Evolutionary conservation across 2,329 filamentous ascomycete species (phyloP), one percentile per base, ranked within the genome.

Genomic region (Talaromyces marneffei): DNA sequence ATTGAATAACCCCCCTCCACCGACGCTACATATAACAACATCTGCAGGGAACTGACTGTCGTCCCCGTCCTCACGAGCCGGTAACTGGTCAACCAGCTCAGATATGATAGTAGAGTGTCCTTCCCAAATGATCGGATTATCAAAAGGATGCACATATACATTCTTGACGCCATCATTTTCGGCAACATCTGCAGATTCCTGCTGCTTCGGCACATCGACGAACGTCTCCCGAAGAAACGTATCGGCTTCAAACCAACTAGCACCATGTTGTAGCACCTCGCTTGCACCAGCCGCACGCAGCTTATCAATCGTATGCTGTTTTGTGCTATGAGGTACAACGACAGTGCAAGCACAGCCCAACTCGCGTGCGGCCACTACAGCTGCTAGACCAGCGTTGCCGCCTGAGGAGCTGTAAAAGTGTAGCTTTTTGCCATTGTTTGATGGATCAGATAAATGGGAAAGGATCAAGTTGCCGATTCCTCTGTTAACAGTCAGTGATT

Each of bases 321-420:
- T 84, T 0, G 88, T 89, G 20, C 78, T 79, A 23, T 78, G 71
- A 0, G 90, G 89, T 1, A 92, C 85, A 53, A 91, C 87, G 62
- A 95, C 87, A 2, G 89, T 92, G 68, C 85, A 86, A 1, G 83
- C 82, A 20, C 82, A 79, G 33, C 79, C 75, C 6, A 93, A 80
- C 4, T 84, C 78, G n/a, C 79, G 77, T 2, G 90, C 87, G 0
- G 90, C 88, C 44, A 85, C 84, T 2, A 90, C 88, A 68, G 88
- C 90, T 1, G 90, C 91, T 1, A 95, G 83, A 1, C 91, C 91
- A 1, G 91, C 91, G 71, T 95, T 95, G 60, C 91, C 91, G 54
- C 88, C 90, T 1, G 85, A 89, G 20, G 87, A 89, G 71, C 82
- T 88, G 79, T 89, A 93, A 80, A 92, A 92, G 77, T 89, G 88